phyloP scores from a whole-genome alignment of 441 rosid species.

The Oxalis stricta region DNA sequence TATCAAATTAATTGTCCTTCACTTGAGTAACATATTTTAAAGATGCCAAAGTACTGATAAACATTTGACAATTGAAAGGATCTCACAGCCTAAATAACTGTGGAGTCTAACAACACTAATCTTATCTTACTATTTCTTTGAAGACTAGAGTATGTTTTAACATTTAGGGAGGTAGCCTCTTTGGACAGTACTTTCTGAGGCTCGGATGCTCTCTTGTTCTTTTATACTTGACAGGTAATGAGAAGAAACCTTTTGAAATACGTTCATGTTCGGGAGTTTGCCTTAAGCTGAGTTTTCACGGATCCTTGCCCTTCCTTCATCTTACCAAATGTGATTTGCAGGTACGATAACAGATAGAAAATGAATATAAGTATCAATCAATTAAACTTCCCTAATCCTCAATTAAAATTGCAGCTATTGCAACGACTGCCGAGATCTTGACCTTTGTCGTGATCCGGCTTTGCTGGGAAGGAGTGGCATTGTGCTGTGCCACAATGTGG shows the following conservation, averaged over 20 bases:
- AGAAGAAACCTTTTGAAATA: slow-evolving; percentile 76
- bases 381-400: slow-evolving; percentile 4
- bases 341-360: slow-evolving; percentile 25
- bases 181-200: too few relatives aligned
- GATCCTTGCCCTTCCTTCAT: slow-evolving; percentile 63
- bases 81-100: too few relatives aligned
- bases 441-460: slow-evolving; percentile 62
- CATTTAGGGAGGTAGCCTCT: too few relatives aligned
- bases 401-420: slow-evolving; percentile 53
- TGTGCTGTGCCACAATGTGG: slow-evolving; percentile 81
- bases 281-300: slow-evolving; percentile 77
- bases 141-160: too few relatives aligned
- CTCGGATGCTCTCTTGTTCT: too few relatives aligned
- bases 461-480: slow-evolving; percentile 72
- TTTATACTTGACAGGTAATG: slow-evolving; percentile 46
- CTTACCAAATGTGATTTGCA: slow-evolving; percentile 84
- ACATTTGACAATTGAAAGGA: too few relatives aligned
- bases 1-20: neutral
- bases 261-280: slow-evolving; percentile 60
- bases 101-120: too few relatives aligned
- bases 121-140: too few relatives aligned
- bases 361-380: too few relatives aligned
- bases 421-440: slow-evolving; percentile 89
- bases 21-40: neutral
- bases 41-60: neutral